phyloP scores from a whole-genome alignment of 257 asterid genomes.

The Sherardia arvensis region DNA sequence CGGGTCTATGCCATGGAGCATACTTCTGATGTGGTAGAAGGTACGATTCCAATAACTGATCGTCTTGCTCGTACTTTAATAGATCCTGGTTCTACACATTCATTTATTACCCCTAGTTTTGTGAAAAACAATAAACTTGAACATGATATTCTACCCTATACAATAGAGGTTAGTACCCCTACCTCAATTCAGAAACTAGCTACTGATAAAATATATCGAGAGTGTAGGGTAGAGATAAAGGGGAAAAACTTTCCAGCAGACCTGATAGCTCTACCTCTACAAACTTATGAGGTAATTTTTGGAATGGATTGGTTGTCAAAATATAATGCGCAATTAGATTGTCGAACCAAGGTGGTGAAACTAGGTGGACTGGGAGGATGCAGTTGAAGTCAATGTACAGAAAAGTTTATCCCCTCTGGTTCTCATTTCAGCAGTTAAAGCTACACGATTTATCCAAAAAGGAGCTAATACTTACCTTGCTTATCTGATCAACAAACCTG shows the following conservation, averaged over 20 bases:
- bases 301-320: not conserved
- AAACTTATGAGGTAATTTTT: not conserved
- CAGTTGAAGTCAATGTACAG: not conserved
- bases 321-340: not conserved
- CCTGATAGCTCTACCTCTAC: not conserved
- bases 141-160: not conserved
- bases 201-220: not conserved
- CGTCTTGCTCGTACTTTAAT: too few species aligned
- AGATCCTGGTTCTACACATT: not conserved
- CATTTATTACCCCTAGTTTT: not conserved
- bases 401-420: not conserved
- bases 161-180: not conserved
- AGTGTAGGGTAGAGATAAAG: not conserved
- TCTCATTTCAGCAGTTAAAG: not conserved
- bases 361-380: not conserved
- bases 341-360: not conserved
- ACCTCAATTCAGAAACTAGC: not conserved
- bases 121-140: too few species aligned
- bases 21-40: too few species aligned
- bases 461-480: not conserved
- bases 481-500: not conserved
- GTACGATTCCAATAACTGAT: too few species aligned
- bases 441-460: not conserved
- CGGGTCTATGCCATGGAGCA: too few species aligned
- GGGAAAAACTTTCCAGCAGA: not conserved